Evolutionary conservation across 305 asterid genomes (phyloP).

Genomic region (Fraxinus sp.): DNA sequence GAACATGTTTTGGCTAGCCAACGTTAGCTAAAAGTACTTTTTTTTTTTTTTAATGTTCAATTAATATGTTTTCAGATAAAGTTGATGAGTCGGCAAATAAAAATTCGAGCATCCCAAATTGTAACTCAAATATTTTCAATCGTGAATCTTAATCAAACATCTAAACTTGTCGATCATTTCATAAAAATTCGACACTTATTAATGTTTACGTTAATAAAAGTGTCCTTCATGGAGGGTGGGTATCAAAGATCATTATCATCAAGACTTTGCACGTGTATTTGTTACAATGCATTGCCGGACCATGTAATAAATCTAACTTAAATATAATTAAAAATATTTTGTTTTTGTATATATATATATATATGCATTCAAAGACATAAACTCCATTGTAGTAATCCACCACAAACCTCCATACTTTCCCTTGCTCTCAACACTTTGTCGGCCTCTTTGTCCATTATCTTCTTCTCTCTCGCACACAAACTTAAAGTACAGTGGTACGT

Average conservation of each 20-base stretch:
- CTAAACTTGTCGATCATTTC: background rate
- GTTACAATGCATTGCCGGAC: constrained; percentile 26
- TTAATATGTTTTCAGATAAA: background rate
- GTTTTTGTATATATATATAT: constrained; percentile 21
- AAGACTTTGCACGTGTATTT: constrained; percentile 35
- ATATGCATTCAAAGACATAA: constrained; percentile 31
- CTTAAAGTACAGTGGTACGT: background rate
- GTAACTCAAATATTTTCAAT: background rate
- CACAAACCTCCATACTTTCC: constrained; percentile 33
- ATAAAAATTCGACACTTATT: background rate
- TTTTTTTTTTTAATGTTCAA: background rate
- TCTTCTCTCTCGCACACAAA: background rate
- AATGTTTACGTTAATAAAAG: background rate
- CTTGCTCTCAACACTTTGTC: constrained; percentile 41
- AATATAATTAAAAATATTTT: background rate
- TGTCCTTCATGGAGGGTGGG: background rate
- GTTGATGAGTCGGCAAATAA: background rate
- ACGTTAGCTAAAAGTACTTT: background rate
- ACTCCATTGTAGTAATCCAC: constrained; percentile 25
- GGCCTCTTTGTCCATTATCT: constrained; percentile 16
- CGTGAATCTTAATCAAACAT: background rate
- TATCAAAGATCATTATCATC: constrained; percentile 13
- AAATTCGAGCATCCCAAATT: background rate
- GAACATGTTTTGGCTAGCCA: background rate
- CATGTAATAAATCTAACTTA: constrained; percentile 3